phyloP scores from a whole-genome alignment of 208 protist species.

The Leishmania major region DNA sequence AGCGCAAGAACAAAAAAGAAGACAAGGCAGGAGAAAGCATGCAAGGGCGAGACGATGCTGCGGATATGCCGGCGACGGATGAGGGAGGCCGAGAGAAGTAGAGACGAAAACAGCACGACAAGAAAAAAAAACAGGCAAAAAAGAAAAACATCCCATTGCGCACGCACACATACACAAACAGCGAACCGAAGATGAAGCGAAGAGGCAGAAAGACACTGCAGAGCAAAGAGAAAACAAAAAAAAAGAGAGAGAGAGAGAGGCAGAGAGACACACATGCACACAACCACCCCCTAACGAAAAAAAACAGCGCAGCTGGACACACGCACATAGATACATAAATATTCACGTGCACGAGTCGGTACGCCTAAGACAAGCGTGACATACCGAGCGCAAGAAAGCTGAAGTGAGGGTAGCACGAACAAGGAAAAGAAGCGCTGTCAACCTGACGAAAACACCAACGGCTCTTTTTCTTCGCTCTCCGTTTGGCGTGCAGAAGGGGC shows the following conservation, averaged over 20 bases:
- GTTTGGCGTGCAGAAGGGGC: neutral
- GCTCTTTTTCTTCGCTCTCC: neutral
- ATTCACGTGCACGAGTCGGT: neutral
- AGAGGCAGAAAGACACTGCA: neutral
- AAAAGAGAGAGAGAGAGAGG: slow-evolving; percentile 5
- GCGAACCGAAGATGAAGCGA: neutral
- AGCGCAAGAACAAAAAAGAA: neutral
- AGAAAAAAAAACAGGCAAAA: neutral
- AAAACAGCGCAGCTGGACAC: neutral
- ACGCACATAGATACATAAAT: neutral
- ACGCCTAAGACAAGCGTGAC: neutral
- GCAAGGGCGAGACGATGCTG: neutral
- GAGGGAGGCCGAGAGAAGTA: neutral
- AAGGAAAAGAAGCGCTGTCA: neutral
- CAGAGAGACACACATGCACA: neutral
- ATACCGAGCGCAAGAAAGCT: neutral
- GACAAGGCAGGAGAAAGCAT: neutral
- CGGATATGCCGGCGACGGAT: neutral
- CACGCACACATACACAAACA: slow-evolving; percentile 1
- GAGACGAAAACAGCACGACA: neutral
- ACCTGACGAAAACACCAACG: neutral
- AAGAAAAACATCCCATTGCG: neutral
- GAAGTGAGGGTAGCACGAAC: neutral
- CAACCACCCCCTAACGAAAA: neutral
- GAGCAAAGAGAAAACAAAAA: too few relatives aligned